phyloP scores from a whole-genome alignment of 805 yeast genomes.

The Candida arabinofermentans region DNA sequence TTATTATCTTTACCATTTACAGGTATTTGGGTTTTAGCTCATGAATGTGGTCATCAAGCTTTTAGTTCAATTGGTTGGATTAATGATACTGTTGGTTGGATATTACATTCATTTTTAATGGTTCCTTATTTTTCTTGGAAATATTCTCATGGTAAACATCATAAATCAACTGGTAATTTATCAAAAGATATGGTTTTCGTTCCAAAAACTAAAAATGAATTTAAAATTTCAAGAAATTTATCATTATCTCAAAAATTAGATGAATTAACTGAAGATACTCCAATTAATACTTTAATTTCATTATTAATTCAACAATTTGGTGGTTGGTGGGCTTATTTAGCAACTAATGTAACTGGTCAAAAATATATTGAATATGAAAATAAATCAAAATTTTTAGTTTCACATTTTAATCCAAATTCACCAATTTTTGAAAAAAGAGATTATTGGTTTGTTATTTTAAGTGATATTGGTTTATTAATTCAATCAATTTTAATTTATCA shows the following conservation, averaged over 20 bases:
- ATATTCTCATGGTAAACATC: slow-evolving; percentile 80
- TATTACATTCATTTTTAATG: slow-evolving; percentile 68
- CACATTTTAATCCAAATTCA: slow-evolving; percentile 70
- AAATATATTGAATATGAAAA: slow-evolving; percentile 43
- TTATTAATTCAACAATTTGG: slow-evolving; percentile 67
- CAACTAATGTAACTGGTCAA: slow-evolving; percentile 77
- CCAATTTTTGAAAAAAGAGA: slow-evolving; percentile 73
- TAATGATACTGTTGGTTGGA: slow-evolving; percentile 81
- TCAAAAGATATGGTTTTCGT: slow-evolving; percentile 82
- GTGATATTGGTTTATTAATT: slow-evolving; percentile 66
- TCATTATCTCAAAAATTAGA: slow-evolving; percentile 30
- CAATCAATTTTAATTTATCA: slow-evolving; percentile 51
- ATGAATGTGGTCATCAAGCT: slow-evolving; percentile 90
- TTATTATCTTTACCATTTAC: slow-evolving; percentile 67
- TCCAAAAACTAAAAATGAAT: slow-evolving; percentile 64
- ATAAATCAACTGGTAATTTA: slow-evolving; percentile 84
- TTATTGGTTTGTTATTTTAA: slow-evolving; percentile 64
- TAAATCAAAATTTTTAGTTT: slow-evolving; percentile 45
- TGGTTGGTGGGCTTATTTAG: slow-evolving; percentile 70
- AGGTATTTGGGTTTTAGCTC: slow-evolving; percentile 84
- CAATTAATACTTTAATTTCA: slow-evolving; percentile 53
- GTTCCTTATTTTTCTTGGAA: slow-evolving; percentile 92
- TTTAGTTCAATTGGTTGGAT: slow-evolving; percentile 68
- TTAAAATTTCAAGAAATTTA: slow-evolving; percentile 29
- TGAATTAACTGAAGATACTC: slow-evolving; percentile 71